phyloP scores from a whole-genome alignment of 306 rosid species.

The Acacia melanoxylon region DNA sequence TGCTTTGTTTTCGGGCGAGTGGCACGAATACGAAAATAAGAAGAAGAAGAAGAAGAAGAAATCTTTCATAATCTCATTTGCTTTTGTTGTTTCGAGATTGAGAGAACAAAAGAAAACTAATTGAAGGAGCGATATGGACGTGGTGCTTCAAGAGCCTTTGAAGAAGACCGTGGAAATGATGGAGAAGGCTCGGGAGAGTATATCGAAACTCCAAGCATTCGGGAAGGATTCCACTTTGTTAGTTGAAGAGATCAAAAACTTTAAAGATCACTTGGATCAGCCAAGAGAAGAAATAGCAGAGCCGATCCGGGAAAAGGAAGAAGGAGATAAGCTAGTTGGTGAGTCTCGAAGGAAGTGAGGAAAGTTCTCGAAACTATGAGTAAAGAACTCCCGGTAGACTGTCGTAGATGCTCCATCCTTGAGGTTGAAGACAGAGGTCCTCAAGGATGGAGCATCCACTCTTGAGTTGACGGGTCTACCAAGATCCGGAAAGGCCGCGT shows the following conservation, averaged over 20 bases:
- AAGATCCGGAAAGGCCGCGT: too few species aligned
- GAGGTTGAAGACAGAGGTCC: slow-evolving; percentile 13
- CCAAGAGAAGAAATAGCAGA: slow-evolving; percentile 29
- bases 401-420: too few species aligned
- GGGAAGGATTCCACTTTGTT: slow-evolving; percentile 12
- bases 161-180: background rate
- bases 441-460: too few species aligned
- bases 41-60: too few species aligned
- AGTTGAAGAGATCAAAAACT: slow-evolving; percentile 20
- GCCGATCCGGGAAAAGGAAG: background rate
- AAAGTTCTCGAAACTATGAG: slow-evolving; percentile 5
- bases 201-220: background rate
- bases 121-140: background rate
- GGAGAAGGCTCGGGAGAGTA: background rate
- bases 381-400: background rate
- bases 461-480: too few species aligned
- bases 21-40: too few species aligned
- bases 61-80: background rate
- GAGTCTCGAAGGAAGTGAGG: slow-evolving; percentile 6
- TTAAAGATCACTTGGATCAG: slow-evolving; percentile 11
- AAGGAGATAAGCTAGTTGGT: background rate
- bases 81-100: background rate
- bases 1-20: too few species aligned
- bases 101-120: background rate
- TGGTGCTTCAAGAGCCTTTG: background rate